Percentiles rank a stretch among this genome's conserved stretches.
These are phyloP conservation scores for Citrus australasica DNA, from an alignment of 345 rosid species.

Conservation along the genomic window DNA sequence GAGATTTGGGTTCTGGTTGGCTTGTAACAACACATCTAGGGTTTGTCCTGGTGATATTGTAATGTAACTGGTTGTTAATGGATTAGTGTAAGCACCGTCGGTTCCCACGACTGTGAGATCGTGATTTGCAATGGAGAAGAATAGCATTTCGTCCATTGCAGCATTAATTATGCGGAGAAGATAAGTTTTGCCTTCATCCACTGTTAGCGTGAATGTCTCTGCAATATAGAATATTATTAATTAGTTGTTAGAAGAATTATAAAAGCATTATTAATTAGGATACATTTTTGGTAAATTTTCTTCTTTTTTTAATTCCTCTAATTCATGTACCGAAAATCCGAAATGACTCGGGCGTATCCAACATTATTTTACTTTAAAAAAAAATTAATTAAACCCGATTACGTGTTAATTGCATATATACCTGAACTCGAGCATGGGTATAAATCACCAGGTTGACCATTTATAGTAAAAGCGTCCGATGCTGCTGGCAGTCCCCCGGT, in stretches of 20 bases:
- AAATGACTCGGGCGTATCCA: not conserved
- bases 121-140: slow-evolving; percentile 40
- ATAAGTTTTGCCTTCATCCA: slow-evolving; percentile 38
- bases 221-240: not conserved
- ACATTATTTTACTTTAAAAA: too few relatives aligned
- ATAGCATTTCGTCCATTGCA: slow-evolving; percentile 29
- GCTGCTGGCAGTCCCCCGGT: slow-evolving; percentile 25
- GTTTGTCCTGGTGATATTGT: slow-evolving; percentile 59
- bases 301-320: not conserved
- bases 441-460: slow-evolving; percentile 46
- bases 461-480: slow-evolving; percentile 35
- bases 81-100: slow-evolving; percentile 53
- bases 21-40: slow-evolving; percentile 43
- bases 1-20: slow-evolving; percentile 31
- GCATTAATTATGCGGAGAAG: slow-evolving; percentile 35
- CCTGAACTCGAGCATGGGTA: slow-evolving; percentile 33
- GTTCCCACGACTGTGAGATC: slow-evolving; percentile 34
- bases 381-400: not conserved
- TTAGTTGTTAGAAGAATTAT: not conserved
- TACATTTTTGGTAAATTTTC: too few relatives aligned
- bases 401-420: not conserved
- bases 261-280: too few relatives aligned
- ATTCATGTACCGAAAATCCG: too few relatives aligned
- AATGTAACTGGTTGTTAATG: slow-evolving; percentile 28
- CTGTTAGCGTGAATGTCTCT: slow-evolving; percentile 35